Conservation (phyloP, 2,329 filamentous ascomycete genomes). For the Fonsecaea nubica region DNA sequence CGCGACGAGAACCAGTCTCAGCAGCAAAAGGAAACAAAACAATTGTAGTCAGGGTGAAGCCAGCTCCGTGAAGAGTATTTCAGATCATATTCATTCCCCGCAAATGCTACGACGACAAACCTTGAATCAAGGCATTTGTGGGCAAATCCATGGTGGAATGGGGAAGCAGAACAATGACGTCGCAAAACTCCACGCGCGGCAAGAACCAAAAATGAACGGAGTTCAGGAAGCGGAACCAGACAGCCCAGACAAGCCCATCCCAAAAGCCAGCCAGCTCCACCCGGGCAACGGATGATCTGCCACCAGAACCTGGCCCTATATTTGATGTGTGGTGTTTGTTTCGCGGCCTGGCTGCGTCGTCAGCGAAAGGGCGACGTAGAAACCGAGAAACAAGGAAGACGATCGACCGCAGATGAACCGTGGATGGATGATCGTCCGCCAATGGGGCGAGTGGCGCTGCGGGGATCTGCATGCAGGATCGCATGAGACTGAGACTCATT, state of each 20-base stretch:
- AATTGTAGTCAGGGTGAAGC: background rate
- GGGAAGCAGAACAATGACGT: conserved; percentile 17
- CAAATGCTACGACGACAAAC: background rate
- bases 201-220: background rate
- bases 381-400: conserved; percentile 10
- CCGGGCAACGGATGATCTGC: conserved; percentile 15
- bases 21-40: conserved; percentile 6
- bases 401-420: background rate
- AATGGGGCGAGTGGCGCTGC: conserved; percentile 11
- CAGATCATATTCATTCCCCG: conserved; percentile 11
- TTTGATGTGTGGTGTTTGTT: background rate
- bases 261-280: conserved; percentile 3
- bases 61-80: conserved; percentile 5
- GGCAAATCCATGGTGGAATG: background rate
- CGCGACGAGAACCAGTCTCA: conserved; percentile 14
- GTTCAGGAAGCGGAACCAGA: conserved; percentile 16
- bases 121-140: conserved; percentile 19
- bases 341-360: background rate
- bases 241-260: conserved; percentile 6
- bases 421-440: background rate
- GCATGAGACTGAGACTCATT: background rate
- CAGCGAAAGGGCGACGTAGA: conserved; percentile 6
- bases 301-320: conserved; percentile 12
- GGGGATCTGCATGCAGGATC: conserved; percentile 7
- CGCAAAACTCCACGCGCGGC: conserved; percentile 25